These are phyloP conservation scores for Russula vinacea DNA, from an alignment of 768 basidiomycete species.

Conservation along the genomic window DNA sequence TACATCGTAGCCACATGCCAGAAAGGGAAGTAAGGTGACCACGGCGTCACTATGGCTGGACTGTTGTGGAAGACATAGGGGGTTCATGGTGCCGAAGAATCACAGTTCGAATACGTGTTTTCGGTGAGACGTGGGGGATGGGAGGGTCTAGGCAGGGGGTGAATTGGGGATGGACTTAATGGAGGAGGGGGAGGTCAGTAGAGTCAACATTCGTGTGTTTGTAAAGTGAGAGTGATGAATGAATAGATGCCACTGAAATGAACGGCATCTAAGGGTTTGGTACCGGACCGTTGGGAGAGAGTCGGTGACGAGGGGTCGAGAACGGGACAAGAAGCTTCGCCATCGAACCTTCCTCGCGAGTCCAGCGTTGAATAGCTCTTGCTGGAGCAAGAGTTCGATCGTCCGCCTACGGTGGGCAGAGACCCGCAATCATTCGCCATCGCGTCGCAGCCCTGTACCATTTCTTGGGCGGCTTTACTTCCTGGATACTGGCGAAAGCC, in stretches of 20 bases:
- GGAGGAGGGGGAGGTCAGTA: neutral
- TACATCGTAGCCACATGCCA: slow-evolving; percentile 42
- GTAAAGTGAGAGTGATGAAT: neutral
- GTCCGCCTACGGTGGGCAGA: slow-evolving; percentile 57
- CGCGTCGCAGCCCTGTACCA: slow-evolving; percentile 65
- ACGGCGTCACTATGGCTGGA: neutral
- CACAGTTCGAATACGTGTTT: slow-evolving; percentile 1
- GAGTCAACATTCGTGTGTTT: neutral
- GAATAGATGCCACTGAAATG: slow-evolving; percentile 8
- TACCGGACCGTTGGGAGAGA: neutral
- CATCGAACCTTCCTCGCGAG: neutral
- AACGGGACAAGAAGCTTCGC: neutral
- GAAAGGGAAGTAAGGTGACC: slow-evolving; percentile 22
- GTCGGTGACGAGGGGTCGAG: slow-evolving; percentile 20
- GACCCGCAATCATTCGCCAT: slow-evolving; percentile 63
- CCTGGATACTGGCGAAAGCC: slow-evolving; percentile 37
- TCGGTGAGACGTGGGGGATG: slow-evolving; percentile 12
- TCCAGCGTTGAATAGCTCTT: slow-evolving; percentile 7
- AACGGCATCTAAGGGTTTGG: neutral
- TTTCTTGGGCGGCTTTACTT: slow-evolving; percentile 51
- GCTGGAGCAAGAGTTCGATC: slow-evolving; percentile 19
- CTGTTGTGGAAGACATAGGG: neutral
- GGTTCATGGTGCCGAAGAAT: slow-evolving; percentile 5
- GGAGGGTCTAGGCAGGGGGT: slow-evolving; percentile 28
- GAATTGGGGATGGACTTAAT: slow-evolving; percentile 1